phyloP scores from a whole-genome alignment of 306 rosid species.

The Vachellia pachyceras region DNA sequence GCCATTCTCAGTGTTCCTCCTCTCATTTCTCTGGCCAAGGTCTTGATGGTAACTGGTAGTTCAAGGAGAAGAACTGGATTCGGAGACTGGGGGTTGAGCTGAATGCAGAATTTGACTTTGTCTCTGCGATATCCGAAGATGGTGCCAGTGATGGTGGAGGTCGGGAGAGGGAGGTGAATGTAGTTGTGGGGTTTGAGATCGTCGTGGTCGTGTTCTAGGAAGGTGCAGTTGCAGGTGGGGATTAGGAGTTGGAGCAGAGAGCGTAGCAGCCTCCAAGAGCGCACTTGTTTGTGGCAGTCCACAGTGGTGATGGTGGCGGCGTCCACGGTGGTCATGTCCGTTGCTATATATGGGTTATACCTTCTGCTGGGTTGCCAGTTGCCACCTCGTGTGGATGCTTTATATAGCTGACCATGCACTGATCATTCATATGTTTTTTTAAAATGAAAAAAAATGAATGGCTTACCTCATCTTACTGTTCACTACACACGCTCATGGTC shows the following conservation, averaged over 20 bases:
- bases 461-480: background rate
- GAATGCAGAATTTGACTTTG: constrained; percentile 74
- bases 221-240: constrained; percentile 71
- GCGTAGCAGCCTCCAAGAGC: constrained; percentile 91
- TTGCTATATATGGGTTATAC: background rate
- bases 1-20: constrained; percentile 80
- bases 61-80: constrained; percentile 72
- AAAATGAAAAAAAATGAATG: too few species aligned
- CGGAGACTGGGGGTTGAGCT: constrained; percentile 50
- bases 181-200: background rate
- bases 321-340: background rate
- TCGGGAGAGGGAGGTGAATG: background rate
- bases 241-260: constrained; percentile 69
- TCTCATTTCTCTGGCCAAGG: constrained; percentile 83
- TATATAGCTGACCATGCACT: background rate
- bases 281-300: constrained; percentile 92
- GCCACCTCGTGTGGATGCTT: constrained; percentile 1
- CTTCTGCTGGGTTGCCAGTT: background rate
- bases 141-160: constrained; percentile 55
- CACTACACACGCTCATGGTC: background rate
- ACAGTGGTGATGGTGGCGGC: constrained; percentile 55
- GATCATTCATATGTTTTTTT: background rate
- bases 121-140: constrained; percentile 76
- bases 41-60: constrained; percentile 64
- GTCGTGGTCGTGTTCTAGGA: constrained; percentile 40